These are phyloP conservation scores for Leishmania lainsoni DNA, from an alignment of 208 protist genomes.

Conservation along the genomic window DNA sequence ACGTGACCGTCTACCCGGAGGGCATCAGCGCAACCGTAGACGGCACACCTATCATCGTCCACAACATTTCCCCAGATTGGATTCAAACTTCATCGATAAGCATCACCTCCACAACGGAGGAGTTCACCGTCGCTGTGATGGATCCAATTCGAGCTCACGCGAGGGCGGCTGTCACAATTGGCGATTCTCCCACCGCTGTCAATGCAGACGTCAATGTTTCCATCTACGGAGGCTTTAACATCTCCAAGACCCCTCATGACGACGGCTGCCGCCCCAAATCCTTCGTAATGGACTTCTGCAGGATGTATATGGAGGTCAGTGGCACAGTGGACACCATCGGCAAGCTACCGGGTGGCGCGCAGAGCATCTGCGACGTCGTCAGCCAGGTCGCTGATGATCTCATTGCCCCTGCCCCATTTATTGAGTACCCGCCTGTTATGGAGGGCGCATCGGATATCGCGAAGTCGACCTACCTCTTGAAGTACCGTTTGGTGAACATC, in stretches of 20 bases:
- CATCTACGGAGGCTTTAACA: constrained; percentile 3
- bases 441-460: constrained; percentile 1
- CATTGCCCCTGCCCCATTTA: constrained; percentile 1
- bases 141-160: constrained; percentile 7
- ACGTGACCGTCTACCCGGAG: constrained; percentile 11
- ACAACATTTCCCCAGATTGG: background rate
- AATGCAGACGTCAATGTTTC: background rate
- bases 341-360: background rate
- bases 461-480: constrained; percentile 29
- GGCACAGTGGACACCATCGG: background rate
- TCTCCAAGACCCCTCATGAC: constrained; percentile 3
- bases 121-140: background rate
- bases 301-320: background rate
- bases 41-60: background rate
- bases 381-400: background rate
- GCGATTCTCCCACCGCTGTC: background rate
- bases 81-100: background rate
- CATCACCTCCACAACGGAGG: constrained; percentile 10
- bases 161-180: background rate
- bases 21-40: background rate
- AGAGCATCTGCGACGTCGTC: constrained; percentile 13
- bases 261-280: constrained; percentile 6
- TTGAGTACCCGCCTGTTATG: constrained; percentile 4
- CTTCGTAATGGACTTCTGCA: constrained; percentile 8
- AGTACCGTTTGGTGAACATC: constrained; percentile 9